Base-by-base conservation (phyloP, 495 filamentous ascomycete genomes). In the Aspergillus bertholletiae region DNA sequence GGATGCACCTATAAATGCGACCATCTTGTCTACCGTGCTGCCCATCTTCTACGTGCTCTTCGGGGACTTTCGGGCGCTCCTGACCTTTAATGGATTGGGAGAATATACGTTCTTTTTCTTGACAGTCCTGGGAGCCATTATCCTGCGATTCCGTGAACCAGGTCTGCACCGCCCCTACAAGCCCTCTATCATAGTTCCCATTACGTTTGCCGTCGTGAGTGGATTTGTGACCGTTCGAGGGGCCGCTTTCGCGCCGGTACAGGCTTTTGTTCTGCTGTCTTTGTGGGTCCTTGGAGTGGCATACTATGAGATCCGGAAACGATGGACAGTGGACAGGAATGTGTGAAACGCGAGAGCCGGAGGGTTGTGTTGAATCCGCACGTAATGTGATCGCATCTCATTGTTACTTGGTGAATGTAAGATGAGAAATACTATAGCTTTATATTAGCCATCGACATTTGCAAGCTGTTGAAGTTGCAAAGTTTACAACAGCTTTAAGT, bases 31-130 rank as follows among this genome's bases (percentile, higher is more conserved):
- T 20, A 62, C 60, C n/a, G 22, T 41, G 1, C 24, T 55, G 5
- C 51, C 60, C 1, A 48, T 49, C 4, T 20, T 56, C 1, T 62
- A 62, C 40, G 54, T 62, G 5, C 47, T 62, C 3, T 56, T 62
- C 15, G 60, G 60, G 2, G 58, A 59, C 17, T 62, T 62, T 50
- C 56, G 60, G 2, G 60, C 60, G 2, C 52, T 62, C 11, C 27
- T 62, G 20, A 62, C 60, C 0, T 62, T 62, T 49, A 62, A 58
- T 22, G 60, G 60, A 2, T 30, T 62, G 46, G 60, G 53, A 0
- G 60, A 62, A 17, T 62, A 59, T 23, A 51, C 53, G 6, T 62
- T 62, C 41, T 62, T 62, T 34, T 59, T 62, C 21, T 32, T 62
- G 37, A 62, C 60, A 0, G 56, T 62, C 9, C 34, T 62, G 15